phyloP scores from a whole-genome alignment of 2,329 filamentous ascomycete species.

The Emmonsiellopsis sp. region DNA sequence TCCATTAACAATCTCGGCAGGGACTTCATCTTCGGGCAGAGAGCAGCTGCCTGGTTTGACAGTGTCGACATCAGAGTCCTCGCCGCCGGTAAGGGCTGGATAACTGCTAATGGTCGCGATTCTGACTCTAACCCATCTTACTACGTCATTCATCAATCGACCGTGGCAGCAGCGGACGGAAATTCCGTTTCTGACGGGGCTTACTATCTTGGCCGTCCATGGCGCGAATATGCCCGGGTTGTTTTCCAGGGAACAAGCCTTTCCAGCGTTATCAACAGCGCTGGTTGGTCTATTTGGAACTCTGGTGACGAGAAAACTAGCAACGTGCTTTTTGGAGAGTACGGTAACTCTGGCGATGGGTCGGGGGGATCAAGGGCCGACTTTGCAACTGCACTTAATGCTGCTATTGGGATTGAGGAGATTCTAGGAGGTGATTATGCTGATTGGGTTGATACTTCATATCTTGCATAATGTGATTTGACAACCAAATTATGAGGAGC shows the following conservation, averaged over 20 bases:
- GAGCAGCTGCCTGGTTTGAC: conserved; percentile 45
- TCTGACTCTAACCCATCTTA: conserved; percentile 34
- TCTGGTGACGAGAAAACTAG: conserved; percentile 26
- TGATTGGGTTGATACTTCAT: conserved; percentile 37
- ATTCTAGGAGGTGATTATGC: conserved; percentile 39
- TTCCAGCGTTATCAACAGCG: conserved; percentile 4
- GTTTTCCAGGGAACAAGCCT: conserved; percentile 33
- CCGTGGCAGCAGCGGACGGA: conserved; percentile 29
- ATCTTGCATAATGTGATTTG: conserved; percentile 16
- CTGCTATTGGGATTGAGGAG: conserved; percentile 34
- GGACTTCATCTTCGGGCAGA: conserved; percentile 53
- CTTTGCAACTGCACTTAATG: conserved; percentile 35
- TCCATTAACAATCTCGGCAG: conserved; percentile 1
- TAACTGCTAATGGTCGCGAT: conserved; percentile 40
- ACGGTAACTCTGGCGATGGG: conserved; percentile 49
- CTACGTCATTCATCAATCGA: conserved; percentile 49
- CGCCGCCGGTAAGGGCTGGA: conserved; percentile 32
- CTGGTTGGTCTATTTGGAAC: conserved; percentile 5
- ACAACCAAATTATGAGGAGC: no score
- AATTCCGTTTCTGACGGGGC: conserved; percentile 26
- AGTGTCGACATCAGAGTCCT: conserved; percentile 41
- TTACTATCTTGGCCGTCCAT: conserved; percentile 44
- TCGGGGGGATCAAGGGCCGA: conserved; percentile 45
- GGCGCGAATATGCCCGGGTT: conserved; percentile 40
- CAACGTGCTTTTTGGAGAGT: conserved; percentile 51